Percentiles rank a stretch among this genome's conserved stretches.
Evolutionary conservation across 192 early-diverging fungal genomes (phyloP).

Genomic region (Haplosporangium gracile): DNA sequence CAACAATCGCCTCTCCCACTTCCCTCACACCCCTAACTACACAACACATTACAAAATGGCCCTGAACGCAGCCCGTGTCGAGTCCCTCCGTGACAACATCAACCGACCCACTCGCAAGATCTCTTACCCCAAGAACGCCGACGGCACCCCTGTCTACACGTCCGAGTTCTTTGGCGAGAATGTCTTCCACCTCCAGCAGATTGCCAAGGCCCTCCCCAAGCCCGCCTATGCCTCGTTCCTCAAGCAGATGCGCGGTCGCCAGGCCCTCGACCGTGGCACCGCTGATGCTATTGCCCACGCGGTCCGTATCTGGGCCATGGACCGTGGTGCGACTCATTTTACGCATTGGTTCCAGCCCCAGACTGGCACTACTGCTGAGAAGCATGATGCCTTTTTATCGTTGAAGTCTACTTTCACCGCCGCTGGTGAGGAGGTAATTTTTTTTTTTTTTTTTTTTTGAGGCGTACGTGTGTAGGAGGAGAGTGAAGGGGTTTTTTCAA

Average conservation of each 20-base stretch:
- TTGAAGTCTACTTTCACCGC: conserved; percentile 85
- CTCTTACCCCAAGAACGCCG: conserved; percentile 78
- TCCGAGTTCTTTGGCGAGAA: conserved; percentile 95
- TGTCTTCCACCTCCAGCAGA: conserved; percentile 93
- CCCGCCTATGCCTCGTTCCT: conserved; percentile 93
- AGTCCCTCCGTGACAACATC: conserved; percentile 65
- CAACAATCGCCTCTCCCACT: too few species aligned
- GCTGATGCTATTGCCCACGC: conserved; percentile 99
- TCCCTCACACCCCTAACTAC: background rate
- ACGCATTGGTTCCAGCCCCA: conserved; percentile 99
- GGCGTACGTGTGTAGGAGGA: background rate
- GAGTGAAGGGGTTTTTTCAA: background rate
- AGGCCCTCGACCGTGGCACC: conserved; percentile 90
- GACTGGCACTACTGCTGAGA: conserved; percentile 98
- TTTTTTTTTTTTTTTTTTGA: background rate
- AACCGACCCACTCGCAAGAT: conserved; percentile 77
- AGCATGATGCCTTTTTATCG: conserved; percentile 98
- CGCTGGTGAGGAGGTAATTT: conserved; percentile 87
- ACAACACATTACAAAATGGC: conserved; percentile 33
- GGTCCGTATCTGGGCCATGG: conserved; percentile 97
- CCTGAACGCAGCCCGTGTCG: conserved; percentile 59
- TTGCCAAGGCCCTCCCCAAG: conserved; percentile 94
- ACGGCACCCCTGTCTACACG: conserved; percentile 80
- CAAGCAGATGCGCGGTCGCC: conserved; percentile 93
- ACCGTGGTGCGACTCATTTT: conserved; percentile 97